Evolutionary conservation across 2,329 filamentous ascomycete genomes (phyloP).

Genomic region (Pseudonectria buxi): DNA sequence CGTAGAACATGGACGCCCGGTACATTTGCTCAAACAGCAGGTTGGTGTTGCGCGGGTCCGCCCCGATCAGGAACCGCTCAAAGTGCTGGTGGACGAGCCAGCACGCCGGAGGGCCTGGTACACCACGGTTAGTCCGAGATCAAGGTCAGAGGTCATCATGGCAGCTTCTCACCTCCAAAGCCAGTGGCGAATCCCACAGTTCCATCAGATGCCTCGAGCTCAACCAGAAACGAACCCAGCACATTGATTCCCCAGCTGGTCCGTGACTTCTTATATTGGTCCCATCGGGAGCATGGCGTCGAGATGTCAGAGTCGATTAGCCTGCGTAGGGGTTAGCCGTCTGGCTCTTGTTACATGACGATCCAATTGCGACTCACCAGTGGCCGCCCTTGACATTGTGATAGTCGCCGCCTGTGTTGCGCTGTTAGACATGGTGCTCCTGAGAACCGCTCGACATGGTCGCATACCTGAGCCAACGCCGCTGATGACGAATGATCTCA

Average conservation of each 20-base stretch:
- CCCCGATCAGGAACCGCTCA: slow-evolving; percentile 80
- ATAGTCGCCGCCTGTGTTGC: slow-evolving; percentile 64
- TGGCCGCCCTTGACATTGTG: slow-evolving; percentile 80
- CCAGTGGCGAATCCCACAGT: slow-evolving; percentile 93
- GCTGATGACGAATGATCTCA: slow-evolving; percentile 63
- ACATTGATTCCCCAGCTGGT: slow-evolving; percentile 97
- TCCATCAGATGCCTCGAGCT: slow-evolving; percentile 82
- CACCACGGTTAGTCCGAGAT: slow-evolving; percentile 4
- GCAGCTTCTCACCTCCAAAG: slow-evolving; percentile 59
- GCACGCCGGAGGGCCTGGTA: slow-evolving; percentile 73
- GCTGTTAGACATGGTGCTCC: neutral
- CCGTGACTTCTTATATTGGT: slow-evolving; percentile 77
- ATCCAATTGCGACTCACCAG: slow-evolving; percentile 41
- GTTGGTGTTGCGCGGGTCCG: slow-evolving; percentile 86
- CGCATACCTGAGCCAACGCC: slow-evolving; percentile 27
- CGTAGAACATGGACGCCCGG: slow-evolving; percentile 92
- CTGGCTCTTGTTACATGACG: slow-evolving; percentile 2
- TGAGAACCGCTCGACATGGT: neutral
- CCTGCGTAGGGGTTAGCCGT: slow-evolving; percentile 47
- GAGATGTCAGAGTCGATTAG: slow-evolving; percentile 88
- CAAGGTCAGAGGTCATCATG: neutral
- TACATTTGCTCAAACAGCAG: slow-evolving; percentile 96
- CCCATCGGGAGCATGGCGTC: slow-evolving; percentile 85
- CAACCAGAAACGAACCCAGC: slow-evolving; percentile 82
- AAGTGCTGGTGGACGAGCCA: slow-evolving; percentile 94